phyloP scores from a whole-genome alignment of 1,284 basidiomycete genomes.

The Trichosporon ovoides region DNA sequence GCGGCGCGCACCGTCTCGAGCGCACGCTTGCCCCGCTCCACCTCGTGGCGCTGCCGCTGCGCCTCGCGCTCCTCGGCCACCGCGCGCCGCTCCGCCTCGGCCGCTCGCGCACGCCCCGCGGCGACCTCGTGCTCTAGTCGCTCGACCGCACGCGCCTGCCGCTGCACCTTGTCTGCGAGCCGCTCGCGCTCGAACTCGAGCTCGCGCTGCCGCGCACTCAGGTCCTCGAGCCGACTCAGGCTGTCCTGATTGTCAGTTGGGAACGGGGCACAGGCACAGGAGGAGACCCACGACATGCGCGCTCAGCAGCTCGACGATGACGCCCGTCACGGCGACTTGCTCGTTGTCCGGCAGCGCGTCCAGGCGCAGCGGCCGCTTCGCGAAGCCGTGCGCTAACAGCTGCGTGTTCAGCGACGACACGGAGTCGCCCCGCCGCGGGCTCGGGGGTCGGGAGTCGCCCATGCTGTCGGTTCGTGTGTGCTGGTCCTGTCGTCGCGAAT shows the following conservation, averaged over 20 bases:
- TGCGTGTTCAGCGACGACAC: conserved; percentile 65
- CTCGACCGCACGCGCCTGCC: conserved; percentile 14
- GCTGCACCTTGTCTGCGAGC: conserved; percentile 56
- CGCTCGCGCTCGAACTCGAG: conserved; percentile 78
- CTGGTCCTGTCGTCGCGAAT: neutral
- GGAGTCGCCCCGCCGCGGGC: neutral
- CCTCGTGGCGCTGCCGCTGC: conserved; percentile 51
- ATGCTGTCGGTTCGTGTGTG: neutral
- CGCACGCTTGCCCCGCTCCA: conserved; percentile 38
- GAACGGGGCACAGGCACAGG: neutral
- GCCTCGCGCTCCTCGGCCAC: conserved; percentile 59
- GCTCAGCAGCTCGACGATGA: conserved; percentile 68
- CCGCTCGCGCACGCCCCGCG: conserved; percentile 64
- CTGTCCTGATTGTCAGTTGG: conserved; percentile 57
- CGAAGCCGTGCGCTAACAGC: conserved; percentile 72
- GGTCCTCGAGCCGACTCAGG: conserved; percentile 68
- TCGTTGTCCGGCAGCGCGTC: conserved; percentile 59
- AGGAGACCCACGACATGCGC: conserved; percentile 65
- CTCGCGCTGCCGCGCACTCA: conserved; percentile 68
- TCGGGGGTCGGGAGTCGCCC: neutral
- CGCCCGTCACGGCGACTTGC: conserved; percentile 65
- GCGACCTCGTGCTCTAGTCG: conserved; percentile 55
- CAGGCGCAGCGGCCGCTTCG: conserved; percentile 55
- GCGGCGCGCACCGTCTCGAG: conserved; percentile 43
- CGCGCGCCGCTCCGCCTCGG: conserved; percentile 28